These are phyloP conservation scores for Podila clonocystis DNA, from an alignment of 192 early-diverging fungal species.

Conservation along the genomic window DNA sequence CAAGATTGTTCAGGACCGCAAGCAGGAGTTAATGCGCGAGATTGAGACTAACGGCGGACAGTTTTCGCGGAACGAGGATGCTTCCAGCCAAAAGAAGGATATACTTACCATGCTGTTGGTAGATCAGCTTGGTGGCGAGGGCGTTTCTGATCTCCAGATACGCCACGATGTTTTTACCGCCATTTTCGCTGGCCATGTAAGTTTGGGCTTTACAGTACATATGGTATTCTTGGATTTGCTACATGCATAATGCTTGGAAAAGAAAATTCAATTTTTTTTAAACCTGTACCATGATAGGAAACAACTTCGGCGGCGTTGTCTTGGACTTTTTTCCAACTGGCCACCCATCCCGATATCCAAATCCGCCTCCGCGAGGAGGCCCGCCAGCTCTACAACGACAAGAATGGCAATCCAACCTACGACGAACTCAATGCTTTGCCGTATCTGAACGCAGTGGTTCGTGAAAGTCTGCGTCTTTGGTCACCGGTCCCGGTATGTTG, in stretches of 20 bases:
- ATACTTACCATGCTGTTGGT: constrained; percentile 41
- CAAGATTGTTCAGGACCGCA: constrained; percentile 20
- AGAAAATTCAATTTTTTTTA: background rate
- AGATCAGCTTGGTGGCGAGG: constrained; percentile 28
- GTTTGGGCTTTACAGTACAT: background rate
- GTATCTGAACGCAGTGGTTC: constrained; percentile 59
- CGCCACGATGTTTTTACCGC: constrained; percentile 35
- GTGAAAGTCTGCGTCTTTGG: constrained; percentile 62
- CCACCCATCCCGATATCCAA: constrained; percentile 52
- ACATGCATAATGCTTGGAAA: background rate
- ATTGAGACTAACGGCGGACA: constrained; percentile 18
- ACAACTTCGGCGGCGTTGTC: constrained; percentile 61
- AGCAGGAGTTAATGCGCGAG: constrained; percentile 23
- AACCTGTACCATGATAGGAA: constrained; percentile 20
- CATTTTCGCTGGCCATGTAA: constrained; percentile 45
- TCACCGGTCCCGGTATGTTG: constrained; percentile 59
- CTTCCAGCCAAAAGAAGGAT: constrained; percentile 46
- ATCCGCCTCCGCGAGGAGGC: constrained; percentile 52
- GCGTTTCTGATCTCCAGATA: constrained; percentile 27
- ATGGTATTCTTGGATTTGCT: too few species aligned
- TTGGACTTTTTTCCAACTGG: constrained; percentile 58
- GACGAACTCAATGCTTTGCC: constrained; percentile 57
- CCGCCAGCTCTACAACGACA: constrained; percentile 21
- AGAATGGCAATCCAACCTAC: constrained; percentile 35
- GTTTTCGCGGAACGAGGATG: constrained; percentile 24